Conservation (phyloP, 2,329 filamentous ascomycete species). For the Colletotrichum aenigma region DNA sequence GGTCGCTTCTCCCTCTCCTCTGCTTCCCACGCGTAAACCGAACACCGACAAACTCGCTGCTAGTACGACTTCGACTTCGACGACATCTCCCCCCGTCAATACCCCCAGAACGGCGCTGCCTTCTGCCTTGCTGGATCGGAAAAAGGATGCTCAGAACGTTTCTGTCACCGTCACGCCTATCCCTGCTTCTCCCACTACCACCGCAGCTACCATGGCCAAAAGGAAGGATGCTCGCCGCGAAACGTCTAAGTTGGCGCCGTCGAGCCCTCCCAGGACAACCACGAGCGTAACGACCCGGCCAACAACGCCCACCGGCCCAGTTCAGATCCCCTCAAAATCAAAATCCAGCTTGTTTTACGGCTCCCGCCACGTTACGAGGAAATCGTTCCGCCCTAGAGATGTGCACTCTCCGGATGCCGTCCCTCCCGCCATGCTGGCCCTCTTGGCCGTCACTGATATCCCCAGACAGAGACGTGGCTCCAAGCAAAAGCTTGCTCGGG, state of each 20-base stretch:
- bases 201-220: conserved; percentile 22
- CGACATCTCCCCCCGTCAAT: not conserved
- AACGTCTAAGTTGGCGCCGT: conserved; percentile 21
- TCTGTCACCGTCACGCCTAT: conserved; percentile 21
- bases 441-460: conserved; percentile 67
- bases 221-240: conserved; percentile 22
- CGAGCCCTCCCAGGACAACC: conserved; percentile 22
- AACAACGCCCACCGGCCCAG: conserved; percentile 49
- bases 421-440: conserved; percentile 62
- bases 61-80: not conserved
- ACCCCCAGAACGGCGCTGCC: conserved; percentile 17
- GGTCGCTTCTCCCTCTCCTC: not conserved
- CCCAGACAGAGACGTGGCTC: conserved; percentile 49
- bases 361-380: conserved; percentile 41
- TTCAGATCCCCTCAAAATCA: conserved; percentile 56
- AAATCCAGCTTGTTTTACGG: conserved; percentile 41
- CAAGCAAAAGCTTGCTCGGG: conserved; percentile 25
- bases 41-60: not conserved
- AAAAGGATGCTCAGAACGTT: conserved; percentile 24
- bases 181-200: conserved; percentile 13
- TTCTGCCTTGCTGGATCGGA: conserved; percentile 19
- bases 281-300: conserved; percentile 21
- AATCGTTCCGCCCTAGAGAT: conserved; percentile 39
- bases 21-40: not conserved
- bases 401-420: conserved; percentile 58